Evolutionary conservation across 2,329 filamentous ascomycete genomes (phyloP), one percentile per base, ranked within the genome.

Genomic region (Rosellinia necatrix): DNA sequence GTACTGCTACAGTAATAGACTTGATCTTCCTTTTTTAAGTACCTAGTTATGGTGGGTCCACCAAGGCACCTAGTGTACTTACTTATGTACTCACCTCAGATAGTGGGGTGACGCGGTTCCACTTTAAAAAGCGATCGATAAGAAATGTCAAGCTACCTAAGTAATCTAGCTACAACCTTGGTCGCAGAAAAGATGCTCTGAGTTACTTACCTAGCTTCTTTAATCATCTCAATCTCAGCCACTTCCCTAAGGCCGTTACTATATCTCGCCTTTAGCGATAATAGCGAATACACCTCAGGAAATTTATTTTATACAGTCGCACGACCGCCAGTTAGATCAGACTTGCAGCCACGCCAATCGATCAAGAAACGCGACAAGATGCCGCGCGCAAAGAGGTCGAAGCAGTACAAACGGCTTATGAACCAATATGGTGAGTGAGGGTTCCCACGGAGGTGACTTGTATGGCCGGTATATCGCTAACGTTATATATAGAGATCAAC

Each of bases 391-490:
- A 89, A 88, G 84, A 80, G 85, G 68, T 86, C 85, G 19, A 90
- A 90, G 75, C 86, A 88, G 67, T 92, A 91, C 73, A 85, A 87
- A 70, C 97, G 97, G 85, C 86, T 97, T 69, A 96, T 99, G 87
- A 88, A 91, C 75, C 88, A 93, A 71, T 96, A 92, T 81, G 86
- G 58, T 60, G 34, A 48, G 58, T 34, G 22, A 41, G 25, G 10
- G 40, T 15, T 29, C 15, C n/a, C 30, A 5, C 41, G 17, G 17
- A 15, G 10, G n/a, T 38, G 46, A 22, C 22, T n/a, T 2, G 17
- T n/a, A 6, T 21, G 10, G 15, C 34, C 12, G 15, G 41, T 6
- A 19, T 34, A 34, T 50, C 3, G 30, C 53, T 57, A 47, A 60
- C 29, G 19, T 17, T 5, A 42, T 29, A 6, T 40, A 6, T 15